These are phyloP conservation scores for Sclerotinia trifoliorum DNA, from an alignment of 2,329 filamentous ascomycete species.

Conservation along the genomic window DNA sequence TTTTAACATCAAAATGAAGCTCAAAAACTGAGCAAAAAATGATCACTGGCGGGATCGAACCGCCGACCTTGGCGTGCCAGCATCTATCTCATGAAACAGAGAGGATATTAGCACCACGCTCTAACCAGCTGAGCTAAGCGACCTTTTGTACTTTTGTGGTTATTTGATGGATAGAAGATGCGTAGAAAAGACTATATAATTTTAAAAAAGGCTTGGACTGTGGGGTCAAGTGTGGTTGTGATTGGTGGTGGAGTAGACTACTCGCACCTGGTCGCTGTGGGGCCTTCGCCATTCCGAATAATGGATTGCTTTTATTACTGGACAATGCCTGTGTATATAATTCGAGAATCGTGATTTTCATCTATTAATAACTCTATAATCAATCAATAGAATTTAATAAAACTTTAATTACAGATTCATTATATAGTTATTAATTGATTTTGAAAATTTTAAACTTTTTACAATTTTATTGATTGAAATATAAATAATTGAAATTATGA, in stretches of 20 bases:
- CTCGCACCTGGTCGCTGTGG: too few relatives aligned
- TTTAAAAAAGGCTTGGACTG: neutral
- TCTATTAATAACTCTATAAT: too few relatives aligned
- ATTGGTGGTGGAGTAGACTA: neutral
- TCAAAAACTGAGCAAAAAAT: neutral
- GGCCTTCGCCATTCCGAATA: neutral
- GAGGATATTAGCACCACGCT: conserved; percentile 18
- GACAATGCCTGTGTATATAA: too few relatives aligned
- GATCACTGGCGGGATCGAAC: conserved; percentile 15
- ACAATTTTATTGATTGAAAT: too few relatives aligned
- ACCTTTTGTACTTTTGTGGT: neutral
- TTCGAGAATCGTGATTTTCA: too few relatives aligned
- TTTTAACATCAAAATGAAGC: neutral
- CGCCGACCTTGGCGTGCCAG: neutral
- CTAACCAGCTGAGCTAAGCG: conserved; percentile 20
- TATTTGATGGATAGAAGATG: rapidly evolving
- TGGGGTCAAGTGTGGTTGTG: neutral
- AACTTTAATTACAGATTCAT: too few relatives aligned
- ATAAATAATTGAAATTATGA: too few relatives aligned
- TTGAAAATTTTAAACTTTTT: too few relatives aligned
- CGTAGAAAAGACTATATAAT: rapidly evolving
- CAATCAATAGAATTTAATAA: too few relatives aligned
- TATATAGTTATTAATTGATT: too few relatives aligned
- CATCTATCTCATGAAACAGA: neutral
- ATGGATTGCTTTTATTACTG: too few relatives aligned